Evolutionary conservation across 805 yeast genomes (phyloP), one percentile per base, ranked within the genome.

Genomic region (Wickerhamomyces kurtzmanii): DNA sequence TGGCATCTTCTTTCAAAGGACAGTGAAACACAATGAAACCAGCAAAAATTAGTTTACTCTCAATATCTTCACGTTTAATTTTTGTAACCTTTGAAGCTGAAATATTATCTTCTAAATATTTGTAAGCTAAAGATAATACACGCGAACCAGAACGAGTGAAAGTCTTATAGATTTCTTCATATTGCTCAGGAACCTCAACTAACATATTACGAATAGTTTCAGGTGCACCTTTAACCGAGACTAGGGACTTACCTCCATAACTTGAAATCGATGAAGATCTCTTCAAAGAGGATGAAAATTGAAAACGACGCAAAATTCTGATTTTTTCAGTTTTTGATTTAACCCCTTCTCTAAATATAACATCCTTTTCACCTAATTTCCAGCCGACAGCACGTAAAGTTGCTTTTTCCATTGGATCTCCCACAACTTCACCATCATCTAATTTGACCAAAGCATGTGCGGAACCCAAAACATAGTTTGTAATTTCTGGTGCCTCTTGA

Each of bases 401-500:
- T 16, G 93, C 96, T 57, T 86, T 85, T 59, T 91, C 98, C 97
- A 91, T 89, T 38, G 98, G 96, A 50, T 91, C 98, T 57, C 98
- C 98, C 36, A 91, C 98, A 42, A 87, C 73, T 37, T 91, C 97
- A 43, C 97, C 98, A 51, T 87, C 95, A 45, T 91, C 96, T 35
- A 91, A 66, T 46, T 77, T 75, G 16, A 91, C 98, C 39, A 91
- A 68, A 17, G 98, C 97, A 55, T 91, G 98, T 20, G 95, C 96
- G 32, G 96, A 77, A 36, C 96, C 97, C 38, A 91, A 68, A 21
- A 83, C 85, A 36, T 69, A 64, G 22, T 74, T 61, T 8, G 94
- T 77, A 24, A 71, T 66, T 17, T 54, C 62, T 6, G 95, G 89
- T 28, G 84, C 85, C 24, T 76, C 80, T 6, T 60, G 62, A 16